phyloP scores from a whole-genome alignment of 2,329 filamentous ascomycete genomes.

The Cladosporium sp. region DNA sequence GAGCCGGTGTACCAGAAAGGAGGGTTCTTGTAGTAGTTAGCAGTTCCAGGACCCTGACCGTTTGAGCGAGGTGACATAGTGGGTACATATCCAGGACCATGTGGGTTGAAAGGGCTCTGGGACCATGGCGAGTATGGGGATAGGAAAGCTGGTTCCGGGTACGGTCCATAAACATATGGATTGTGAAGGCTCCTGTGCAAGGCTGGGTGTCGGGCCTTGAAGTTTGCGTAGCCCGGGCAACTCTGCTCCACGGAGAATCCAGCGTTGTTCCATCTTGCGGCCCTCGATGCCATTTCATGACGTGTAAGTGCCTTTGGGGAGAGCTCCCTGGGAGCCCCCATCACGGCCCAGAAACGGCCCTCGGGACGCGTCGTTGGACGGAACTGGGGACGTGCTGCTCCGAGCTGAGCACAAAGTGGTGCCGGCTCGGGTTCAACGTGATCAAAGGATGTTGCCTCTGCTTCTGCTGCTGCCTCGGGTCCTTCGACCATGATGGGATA shows the following conservation, averaged over 20 bases:
- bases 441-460: neutral
- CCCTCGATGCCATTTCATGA: too few species aligned
- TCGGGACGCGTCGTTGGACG: neutral
- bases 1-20: too few species aligned
- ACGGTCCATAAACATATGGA: too few species aligned
- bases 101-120: neutral
- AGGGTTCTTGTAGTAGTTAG: neutral
- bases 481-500: neutral
- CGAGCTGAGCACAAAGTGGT: neutral
- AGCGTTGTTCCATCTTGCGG: too few species aligned
- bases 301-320: too few species aligned
- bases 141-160: too few species aligned
- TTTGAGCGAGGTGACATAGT: neutral
- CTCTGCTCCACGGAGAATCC: too few species aligned
- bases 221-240: too few species aligned
- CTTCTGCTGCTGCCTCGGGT: neutral
- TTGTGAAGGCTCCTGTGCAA: too few species aligned
- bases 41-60: neutral
- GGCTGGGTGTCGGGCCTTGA: too few species aligned
- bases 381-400: neutral
- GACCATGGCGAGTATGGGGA: too few species aligned
- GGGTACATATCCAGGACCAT: neutral
- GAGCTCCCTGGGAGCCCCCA: neutral
- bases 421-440: neutral
- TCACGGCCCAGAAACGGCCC: neutral